A percentile compares a stretch with the other conserved stretches of the same genome.
Evolutionary conservation across 108 stramenopile species (phyloP).

Genomic region (Cyclotella choctawhatcheeana): DNA sequence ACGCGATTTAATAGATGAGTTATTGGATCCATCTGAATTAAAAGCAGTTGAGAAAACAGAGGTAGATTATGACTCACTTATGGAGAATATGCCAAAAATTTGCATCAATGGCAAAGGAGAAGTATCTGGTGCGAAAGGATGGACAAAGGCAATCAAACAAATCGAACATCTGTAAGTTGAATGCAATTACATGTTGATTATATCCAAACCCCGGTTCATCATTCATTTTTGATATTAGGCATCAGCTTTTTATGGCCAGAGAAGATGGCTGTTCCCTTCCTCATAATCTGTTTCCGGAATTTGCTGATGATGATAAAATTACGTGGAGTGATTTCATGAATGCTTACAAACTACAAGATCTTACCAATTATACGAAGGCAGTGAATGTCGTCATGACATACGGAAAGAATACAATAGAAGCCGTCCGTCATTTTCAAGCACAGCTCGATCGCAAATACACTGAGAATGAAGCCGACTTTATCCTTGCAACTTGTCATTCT

Average conservation of each 20-base stretch:
- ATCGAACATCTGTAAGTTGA: slow-evolving; percentile 26
- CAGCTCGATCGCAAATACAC: slow-evolving; percentile 34
- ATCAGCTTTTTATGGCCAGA: slow-evolving; percentile 15
- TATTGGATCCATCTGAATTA: neutral
- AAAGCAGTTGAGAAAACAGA: neutral
- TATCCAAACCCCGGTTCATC: neutral
- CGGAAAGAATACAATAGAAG: slow-evolving; percentile 32
- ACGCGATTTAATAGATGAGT: too few species aligned
- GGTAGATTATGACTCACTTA: slow-evolving; percentile 7
- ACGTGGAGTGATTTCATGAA: slow-evolving; percentile 38
- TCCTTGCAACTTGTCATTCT: slow-evolving; percentile 44
- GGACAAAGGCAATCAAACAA: slow-evolving; percentile 13
- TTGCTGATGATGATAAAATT: slow-evolving; percentile 31
- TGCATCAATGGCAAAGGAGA: slow-evolving; percentile 48
- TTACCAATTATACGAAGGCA: slow-evolving; percentile 21
- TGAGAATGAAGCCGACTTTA: slow-evolving; percentile 49
- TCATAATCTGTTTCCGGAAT: slow-evolving; percentile 35
- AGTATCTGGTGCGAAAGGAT: slow-evolving; percentile 23
- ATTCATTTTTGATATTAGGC: neutral
- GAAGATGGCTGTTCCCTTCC: slow-evolving; percentile 6
- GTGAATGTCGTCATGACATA: slow-evolving; percentile 28
- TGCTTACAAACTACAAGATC: slow-evolving; percentile 6
- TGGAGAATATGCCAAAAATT: slow-evolving; percentile 22
- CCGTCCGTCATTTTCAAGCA: slow-evolving; percentile 24
- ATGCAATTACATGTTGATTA: neutral